Conservation (phyloP, 257 asterid species). For the Solanum tarijense region DNA sequence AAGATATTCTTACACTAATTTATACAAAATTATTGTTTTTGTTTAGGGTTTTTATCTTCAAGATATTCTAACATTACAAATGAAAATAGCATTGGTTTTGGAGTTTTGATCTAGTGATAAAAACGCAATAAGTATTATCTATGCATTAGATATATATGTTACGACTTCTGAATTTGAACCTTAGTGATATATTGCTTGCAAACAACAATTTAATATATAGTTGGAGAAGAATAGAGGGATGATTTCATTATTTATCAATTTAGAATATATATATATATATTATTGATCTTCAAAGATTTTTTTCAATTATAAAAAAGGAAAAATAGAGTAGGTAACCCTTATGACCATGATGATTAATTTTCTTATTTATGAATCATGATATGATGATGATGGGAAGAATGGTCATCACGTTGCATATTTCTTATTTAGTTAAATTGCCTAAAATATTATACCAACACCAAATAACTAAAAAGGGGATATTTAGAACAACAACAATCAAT, state of each 20-base stretch:
- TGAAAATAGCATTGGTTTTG: background rate
- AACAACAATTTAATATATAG: background rate
- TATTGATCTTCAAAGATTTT: background rate
- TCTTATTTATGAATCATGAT: background rate
- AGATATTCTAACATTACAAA: background rate
- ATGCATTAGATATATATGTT: background rate
- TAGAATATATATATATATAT: no score
- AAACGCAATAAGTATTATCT: rapidly evolving
- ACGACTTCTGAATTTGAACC: rapidly evolving
- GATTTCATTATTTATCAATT: background rate
- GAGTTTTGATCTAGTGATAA: background rate
- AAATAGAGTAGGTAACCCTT: background rate
- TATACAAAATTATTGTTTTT: background rate
- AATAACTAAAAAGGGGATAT: background rate
- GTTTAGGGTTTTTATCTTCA: background rate
- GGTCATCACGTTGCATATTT: background rate
- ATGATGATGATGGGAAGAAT: background rate
- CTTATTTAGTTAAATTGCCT: background rate
- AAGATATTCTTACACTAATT: background rate
- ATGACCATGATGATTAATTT: background rate
- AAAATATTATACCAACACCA: background rate
- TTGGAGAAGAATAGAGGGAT: background rate
- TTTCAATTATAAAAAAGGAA: background rate
- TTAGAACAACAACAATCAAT: background rate
- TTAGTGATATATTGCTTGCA: background rate